Evolutionary conservation across 345 rosid species (phyloP).

Genomic region (Eucalyptus lansdowneana): DNA sequence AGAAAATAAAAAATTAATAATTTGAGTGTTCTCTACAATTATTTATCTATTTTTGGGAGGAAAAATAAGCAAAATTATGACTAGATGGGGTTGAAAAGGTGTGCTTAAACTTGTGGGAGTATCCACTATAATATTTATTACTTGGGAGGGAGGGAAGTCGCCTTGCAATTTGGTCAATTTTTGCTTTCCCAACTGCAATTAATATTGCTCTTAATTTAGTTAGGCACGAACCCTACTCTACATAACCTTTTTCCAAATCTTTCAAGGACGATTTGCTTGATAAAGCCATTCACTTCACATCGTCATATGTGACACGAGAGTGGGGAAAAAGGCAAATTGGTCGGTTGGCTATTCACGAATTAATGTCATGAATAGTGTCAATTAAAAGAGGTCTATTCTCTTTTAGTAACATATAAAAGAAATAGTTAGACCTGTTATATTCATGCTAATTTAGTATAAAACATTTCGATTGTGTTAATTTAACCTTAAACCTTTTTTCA

Average conservation of each 20-base stretch:
- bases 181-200: not conserved
- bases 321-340: not conserved
- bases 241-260: not conserved
- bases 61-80: not conserved
- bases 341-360: not conserved
- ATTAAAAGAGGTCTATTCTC: not conserved
- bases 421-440: too few relatives aligned
- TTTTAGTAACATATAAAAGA: not conserved
- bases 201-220: not conserved
- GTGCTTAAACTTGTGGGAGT: not conserved
- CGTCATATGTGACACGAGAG: not conserved
- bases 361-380: not conserved
- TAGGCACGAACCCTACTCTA: not conserved
- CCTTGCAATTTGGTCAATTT: not conserved
- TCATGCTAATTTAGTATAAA: fast-evolving
- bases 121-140: not conserved
- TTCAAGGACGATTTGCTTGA: not conserved
- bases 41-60: not conserved
- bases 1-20: not conserved
- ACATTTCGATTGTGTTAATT: too few relatives aligned
- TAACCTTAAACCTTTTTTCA: too few relatives aligned
- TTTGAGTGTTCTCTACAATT: not conserved
- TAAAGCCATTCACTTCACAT: not conserved
- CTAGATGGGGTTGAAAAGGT: not conserved
- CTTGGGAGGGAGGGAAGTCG: not conserved